Percentiles rank a stretch among this genome's conserved stretches.
Conservation (phyloP, 2,329 filamentous ascomycete species). For the Colletotrichum lindemuthianum region DNA sequence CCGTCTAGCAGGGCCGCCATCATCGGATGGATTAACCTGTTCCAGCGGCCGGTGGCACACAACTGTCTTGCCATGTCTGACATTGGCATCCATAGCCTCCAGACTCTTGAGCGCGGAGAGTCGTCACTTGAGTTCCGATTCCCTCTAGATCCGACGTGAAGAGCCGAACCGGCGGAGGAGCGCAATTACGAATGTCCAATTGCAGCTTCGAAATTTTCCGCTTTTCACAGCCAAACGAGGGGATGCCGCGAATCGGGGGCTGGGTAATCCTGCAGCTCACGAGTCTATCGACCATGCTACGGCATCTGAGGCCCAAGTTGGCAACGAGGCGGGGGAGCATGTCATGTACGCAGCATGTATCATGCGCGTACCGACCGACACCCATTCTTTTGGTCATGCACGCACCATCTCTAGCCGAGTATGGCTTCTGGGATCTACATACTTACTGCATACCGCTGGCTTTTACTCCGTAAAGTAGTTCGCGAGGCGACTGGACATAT, state of each 20-base stretch:
- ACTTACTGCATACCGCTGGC: background rate
- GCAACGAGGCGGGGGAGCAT: constrained; percentile 19
- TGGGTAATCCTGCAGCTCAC: constrained; percentile 21
- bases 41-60: constrained; percentile 14
- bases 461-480: too few relatives aligned
- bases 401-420: background rate
- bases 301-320: constrained; percentile 20
- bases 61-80: constrained; percentile 25
- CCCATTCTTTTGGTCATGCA: constrained; percentile 17
- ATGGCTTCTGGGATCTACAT: constrained; percentile 1
- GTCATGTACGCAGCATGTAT: constrained; percentile 11
- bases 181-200: background rate
- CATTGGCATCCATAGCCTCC: constrained; percentile 3
- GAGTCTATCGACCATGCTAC: constrained; percentile 17
- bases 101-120: background rate
- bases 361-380: constrained; percentile 17
- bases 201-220: background rate
- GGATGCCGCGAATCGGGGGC: constrained; percentile 7
- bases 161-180: background rate
- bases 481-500: background rate
- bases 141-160: background rate
- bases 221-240: constrained; percentile 1
- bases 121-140: background rate
- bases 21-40: constrained; percentile 27
- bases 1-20: constrained; percentile 12